Percentiles rank a stretch among this genome's conserved stretches.
These are phyloP conservation scores for Pisolithus albus DNA, from an alignment of 768 basidiomycete genomes.

Conservation along the genomic window DNA sequence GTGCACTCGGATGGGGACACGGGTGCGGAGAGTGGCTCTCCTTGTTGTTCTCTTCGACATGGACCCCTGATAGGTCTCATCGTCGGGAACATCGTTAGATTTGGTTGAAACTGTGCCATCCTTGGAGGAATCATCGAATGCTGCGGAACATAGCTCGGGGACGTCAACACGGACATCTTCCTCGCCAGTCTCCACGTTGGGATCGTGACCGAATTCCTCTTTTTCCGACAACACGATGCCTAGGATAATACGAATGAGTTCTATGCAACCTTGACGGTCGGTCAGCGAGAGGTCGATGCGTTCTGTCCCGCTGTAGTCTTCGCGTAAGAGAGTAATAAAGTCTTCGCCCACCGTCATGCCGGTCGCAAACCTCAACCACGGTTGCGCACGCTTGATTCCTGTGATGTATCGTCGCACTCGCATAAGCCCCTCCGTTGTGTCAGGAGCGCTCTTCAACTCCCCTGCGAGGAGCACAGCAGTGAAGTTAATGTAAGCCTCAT, in stretches of 20 bases:
- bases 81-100: neutral
- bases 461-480: neutral
- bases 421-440: neutral
- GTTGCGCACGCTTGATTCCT: constrained; percentile 1
- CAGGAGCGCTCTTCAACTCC: neutral
- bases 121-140: neutral
- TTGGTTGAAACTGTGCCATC: no score
- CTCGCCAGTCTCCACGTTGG: no score
- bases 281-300: no score
- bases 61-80: neutral
- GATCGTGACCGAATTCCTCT: no score
- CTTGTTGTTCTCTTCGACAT: neutral
- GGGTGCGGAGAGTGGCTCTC: neutral
- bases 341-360: neutral
- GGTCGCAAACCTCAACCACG: neutral
- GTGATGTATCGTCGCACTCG: neutral
- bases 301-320: no score
- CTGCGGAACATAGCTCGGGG: no score
- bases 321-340: no score
- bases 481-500: neutral
- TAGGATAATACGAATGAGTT: no score
- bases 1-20: constrained; percentile 1
- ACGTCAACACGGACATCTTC: no score
- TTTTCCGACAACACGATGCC: no score
- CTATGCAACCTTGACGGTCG: no score